Conservation (phyloP, 208 protist species). For the Trypanosomatidae sp. region DNA sequence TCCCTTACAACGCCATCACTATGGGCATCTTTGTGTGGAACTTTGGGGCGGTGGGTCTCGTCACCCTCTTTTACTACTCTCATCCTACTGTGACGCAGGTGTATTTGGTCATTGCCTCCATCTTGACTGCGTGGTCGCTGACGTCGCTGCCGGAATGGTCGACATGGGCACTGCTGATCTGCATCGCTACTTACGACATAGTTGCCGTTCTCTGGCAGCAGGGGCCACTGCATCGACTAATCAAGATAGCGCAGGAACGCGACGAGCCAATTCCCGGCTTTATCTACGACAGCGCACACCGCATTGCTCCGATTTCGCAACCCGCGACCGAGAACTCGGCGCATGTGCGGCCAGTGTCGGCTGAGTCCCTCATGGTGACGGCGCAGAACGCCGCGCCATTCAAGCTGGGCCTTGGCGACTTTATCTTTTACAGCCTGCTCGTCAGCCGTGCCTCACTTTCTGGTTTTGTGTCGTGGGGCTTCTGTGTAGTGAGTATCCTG, state of each 20-base stretch:
- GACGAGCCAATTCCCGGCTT: conserved; percentile 82
- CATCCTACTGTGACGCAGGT: conserved; percentile 72
- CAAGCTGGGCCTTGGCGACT: conserved; percentile 87
- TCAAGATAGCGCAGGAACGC: conserved; percentile 55
- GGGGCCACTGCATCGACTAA: conserved; percentile 76
- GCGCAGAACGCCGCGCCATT: conserved; percentile 34
- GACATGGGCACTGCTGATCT: conserved; percentile 77
- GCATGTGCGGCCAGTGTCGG: background rate
- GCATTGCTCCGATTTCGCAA: conserved; percentile 3
- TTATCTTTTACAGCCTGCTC: conserved; percentile 89
- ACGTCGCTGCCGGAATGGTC: conserved; percentile 80
- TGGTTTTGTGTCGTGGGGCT: conserved; percentile 57
- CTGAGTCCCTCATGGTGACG: conserved; percentile 5
- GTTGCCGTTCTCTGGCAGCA: conserved; percentile 76
- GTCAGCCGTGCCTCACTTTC: conserved; percentile 52
- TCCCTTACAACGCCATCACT: conserved; percentile 75
- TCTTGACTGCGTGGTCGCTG: conserved; percentile 74
- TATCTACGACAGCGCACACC: conserved; percentile 64
- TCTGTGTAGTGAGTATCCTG: conserved; percentile 54
- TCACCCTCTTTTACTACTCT: conserved; percentile 84
- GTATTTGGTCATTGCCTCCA: conserved; percentile 71
- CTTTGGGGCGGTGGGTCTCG: conserved; percentile 63
- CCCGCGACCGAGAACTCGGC: background rate
- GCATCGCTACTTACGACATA: conserved; percentile 84
- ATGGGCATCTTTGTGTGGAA: conserved; percentile 79